Base-by-base conservation (phyloP, 257 asterid genomes). In the Jacaranda copaia region DNA sequence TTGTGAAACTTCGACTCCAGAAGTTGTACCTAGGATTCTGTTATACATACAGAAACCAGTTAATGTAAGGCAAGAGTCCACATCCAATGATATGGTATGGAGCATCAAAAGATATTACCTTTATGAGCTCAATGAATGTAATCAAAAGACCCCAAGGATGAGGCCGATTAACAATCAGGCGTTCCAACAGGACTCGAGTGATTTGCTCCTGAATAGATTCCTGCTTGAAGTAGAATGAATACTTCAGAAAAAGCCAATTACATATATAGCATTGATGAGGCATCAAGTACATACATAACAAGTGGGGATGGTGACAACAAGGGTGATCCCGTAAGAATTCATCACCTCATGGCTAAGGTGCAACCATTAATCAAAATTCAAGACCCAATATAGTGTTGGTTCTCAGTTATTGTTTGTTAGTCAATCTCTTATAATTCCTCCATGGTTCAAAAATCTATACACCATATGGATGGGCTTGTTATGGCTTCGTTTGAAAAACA, bases 71-170 rank as follows among this genome's bases (percentile, higher is more conserved):
- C 7, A 65, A 13, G 0, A 12, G 19, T 5, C 12, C 6, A 18
- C 7, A 51, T 12, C 14, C 68, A 20, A 56, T 13, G 16, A 19
- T 25, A 2, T 25, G 35, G 11, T 12, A 63, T 18, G 39, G n/a
- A 18, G 35, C 12, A 48, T 8, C n/a, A 18, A 18, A 3, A 53
- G 18, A 66, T 15, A 56, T 57, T 85, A 95, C 99, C 97, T 91
- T 96, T 72, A 96, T 90, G 59, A 96, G 97, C 83, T 93, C 97
- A 43, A 89, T 89, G 74, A 93, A 91, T 0, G 98, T 93, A 53
- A 91, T 86, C 75, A 91, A 81, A 70, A 96, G 92, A n/a, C 99
- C 99, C 99, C 99, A 96, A 4, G 98, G 99, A 83, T 90, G 97
- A 74, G 99, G 99, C 79, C 96, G 88, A 66, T 91, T 90, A 32